Percentiles rank a stretch among this genome's conserved stretches.
These are phyloP conservation scores for Nicotiana sylvestris DNA, from an alignment of 257 asterid genomes.

Conservation along the genomic window DNA sequence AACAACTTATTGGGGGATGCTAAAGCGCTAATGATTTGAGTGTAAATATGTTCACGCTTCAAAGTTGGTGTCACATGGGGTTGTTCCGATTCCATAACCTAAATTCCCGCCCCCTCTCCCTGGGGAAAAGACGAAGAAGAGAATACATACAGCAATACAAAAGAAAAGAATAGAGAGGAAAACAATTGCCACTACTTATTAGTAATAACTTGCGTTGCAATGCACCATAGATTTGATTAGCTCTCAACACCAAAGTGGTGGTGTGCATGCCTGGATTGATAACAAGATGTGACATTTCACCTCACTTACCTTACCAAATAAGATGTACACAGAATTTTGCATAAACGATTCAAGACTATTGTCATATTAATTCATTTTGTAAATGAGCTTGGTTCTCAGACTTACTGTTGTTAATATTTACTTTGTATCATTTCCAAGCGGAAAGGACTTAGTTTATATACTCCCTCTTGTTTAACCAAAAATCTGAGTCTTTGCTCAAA, in stretches of 20 bases:
- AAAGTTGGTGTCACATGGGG: constrained; percentile 8
- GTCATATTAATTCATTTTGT: background rate
- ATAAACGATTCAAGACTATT: background rate
- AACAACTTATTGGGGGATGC: background rate
- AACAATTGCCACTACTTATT: background rate
- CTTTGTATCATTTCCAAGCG: too few relatives aligned
- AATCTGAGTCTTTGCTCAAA: too few relatives aligned
- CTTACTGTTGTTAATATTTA: too few relatives aligned
- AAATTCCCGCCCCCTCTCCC: background rate
- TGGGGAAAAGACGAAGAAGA: background rate
- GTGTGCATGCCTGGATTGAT: background rate
- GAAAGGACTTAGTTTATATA: too few relatives aligned
- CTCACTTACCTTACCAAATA: background rate
- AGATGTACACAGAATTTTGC: background rate
- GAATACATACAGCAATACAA: background rate
- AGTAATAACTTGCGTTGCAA: background rate
- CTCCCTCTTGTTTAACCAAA: too few relatives aligned
- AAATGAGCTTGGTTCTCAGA: background rate
- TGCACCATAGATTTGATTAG: background rate
- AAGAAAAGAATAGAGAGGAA: background rate
- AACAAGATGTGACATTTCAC: background rate
- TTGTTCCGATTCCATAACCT: background rate
- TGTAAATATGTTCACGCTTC: background rate
- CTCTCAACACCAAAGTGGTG: background rate
- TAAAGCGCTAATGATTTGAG: background rate